These are phyloP conservation scores for Backusella circina DNA, from an alignment of 192 early-diverging fungal genomes.

Conservation along the genomic window DNA sequence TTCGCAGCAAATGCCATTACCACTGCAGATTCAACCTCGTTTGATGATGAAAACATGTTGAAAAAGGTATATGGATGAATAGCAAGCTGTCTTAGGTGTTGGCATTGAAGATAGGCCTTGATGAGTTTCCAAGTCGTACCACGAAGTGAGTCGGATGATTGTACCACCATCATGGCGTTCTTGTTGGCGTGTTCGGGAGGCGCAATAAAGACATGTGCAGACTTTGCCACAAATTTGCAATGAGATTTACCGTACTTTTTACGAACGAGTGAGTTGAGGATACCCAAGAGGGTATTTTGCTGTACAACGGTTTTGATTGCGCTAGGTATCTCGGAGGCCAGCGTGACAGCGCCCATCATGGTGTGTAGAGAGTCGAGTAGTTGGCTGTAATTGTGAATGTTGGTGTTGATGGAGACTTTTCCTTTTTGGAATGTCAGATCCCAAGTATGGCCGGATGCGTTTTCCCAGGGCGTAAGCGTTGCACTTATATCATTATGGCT, in stretches of 20 bases:
- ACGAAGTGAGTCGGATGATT: neutral
- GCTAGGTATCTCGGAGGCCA: neutral
- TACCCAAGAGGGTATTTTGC: neutral
- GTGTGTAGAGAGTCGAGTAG: neutral
- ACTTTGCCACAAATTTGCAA: neutral
- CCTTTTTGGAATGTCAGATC: conserved; percentile 9
- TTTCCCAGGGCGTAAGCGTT: neutral
- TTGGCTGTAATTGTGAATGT: conserved; percentile 2
- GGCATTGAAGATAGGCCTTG: conserved; percentile 1
- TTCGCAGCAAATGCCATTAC: neutral
- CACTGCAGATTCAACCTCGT: neutral
- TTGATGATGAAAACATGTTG: neutral
- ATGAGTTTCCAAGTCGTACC: neutral
- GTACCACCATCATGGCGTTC: neutral
- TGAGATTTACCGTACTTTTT: conserved; percentile 9
- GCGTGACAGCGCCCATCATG: neutral
- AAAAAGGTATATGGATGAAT: conserved; percentile 13
- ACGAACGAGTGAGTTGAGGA: neutral
- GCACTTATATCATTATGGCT: neutral
- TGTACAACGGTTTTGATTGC: neutral
- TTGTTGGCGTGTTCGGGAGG: neutral
- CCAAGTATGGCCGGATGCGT: neutral
- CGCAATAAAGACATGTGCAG: neutral
- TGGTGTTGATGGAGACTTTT: neutral
- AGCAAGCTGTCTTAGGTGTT: conserved; percentile 6